Conservation (phyloP, 345 rosid genomes). For the Lenwebbia sp. region DNA sequence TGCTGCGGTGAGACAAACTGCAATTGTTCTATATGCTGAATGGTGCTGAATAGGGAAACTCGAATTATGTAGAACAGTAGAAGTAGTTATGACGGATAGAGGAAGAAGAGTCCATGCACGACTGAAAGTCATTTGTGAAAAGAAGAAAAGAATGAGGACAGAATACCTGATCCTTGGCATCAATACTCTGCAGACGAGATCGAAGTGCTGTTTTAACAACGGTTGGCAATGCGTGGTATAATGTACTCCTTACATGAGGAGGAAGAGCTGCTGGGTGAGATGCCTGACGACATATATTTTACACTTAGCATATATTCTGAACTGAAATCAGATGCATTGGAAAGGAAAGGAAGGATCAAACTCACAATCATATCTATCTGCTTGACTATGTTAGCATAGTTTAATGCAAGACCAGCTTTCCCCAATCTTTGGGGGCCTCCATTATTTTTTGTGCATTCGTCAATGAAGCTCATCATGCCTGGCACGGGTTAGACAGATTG, state of each 20-base stretch:
- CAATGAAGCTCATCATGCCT: slow-evolving; percentile 10
- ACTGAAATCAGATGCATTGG: background rate
- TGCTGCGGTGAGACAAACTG: background rate
- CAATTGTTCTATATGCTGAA: background rate
- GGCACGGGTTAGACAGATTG: background rate
- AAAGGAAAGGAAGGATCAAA: background rate
- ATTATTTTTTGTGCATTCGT: background rate
- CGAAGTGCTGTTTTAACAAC: slow-evolving; percentile 54
- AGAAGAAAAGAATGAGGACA: background rate
- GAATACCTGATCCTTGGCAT: slow-evolving; percentile 46
- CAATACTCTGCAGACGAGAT: slow-evolving; percentile 33
- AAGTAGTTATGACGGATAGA: background rate
- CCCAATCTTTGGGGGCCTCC: slow-evolving; percentile 47
- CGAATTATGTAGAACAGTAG: background rate
- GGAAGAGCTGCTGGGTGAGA: slow-evolving; percentile 67
- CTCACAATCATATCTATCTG: slow-evolving; percentile 84
- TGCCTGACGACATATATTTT: slow-evolving; percentile 26
- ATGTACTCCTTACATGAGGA: slow-evolving; percentile 51
- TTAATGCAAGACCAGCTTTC: slow-evolving; percentile 76
- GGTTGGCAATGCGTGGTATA: slow-evolving; percentile 59
- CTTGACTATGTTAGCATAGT: slow-evolving; percentile 65
- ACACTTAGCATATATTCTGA: background rate
- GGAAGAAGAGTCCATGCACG: background rate
- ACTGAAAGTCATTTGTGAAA: background rate
- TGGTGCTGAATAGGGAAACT: background rate